Conservation (phyloP, 306 rosid species). For the Trifolium pratense region DNA sequence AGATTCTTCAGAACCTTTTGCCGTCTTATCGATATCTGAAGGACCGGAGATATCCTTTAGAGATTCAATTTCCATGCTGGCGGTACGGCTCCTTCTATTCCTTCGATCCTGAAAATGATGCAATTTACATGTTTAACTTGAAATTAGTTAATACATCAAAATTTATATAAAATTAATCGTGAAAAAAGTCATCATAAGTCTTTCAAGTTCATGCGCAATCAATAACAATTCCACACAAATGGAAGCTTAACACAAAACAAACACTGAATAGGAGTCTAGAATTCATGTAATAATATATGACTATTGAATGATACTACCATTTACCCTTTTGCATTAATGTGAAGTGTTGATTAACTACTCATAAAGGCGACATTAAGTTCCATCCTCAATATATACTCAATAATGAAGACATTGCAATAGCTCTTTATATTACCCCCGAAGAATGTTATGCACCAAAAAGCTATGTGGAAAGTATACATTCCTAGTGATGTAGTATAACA, state of each 20-base stretch:
- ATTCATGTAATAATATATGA: no score
- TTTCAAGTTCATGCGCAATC: neutral
- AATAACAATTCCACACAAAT: neutral
- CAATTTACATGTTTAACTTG: neutral
- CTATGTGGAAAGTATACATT: no score
- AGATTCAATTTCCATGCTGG: conserved; percentile 81
- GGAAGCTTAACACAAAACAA: neutral
- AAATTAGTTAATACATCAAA: neutral
- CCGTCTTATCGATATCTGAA: conserved; percentile 47
- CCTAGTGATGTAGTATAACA: no score
- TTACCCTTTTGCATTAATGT: neutral
- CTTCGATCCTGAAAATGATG: conserved; percentile 76
- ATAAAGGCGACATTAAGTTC: neutral
- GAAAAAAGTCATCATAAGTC: neutral
- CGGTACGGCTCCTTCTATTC: conserved; percentile 67
- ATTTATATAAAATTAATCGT: neutral
- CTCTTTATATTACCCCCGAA: no score
- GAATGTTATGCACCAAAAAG: no score
- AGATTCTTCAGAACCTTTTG: conserved; percentile 53
- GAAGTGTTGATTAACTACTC: neutral
- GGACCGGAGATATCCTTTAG: conserved; percentile 61
- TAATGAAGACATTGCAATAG: no score
- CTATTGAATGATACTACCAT: neutral
- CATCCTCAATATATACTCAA: neutral
- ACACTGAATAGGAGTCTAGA: neutral